These are phyloP conservation scores for Claviceps arundinis DNA, from an alignment of 2,329 filamentous ascomycete genomes.

Conservation along the genomic window DNA sequence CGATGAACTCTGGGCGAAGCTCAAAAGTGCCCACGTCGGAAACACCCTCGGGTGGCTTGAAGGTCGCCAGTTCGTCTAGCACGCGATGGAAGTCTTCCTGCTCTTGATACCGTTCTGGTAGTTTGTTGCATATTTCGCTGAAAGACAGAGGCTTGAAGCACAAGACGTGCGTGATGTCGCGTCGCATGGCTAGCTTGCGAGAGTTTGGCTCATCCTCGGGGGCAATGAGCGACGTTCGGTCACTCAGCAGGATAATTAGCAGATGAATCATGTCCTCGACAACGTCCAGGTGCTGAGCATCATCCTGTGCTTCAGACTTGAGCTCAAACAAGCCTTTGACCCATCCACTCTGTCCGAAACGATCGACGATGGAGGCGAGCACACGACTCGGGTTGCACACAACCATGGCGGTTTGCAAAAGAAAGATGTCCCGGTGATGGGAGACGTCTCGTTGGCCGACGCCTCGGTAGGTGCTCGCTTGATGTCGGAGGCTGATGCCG, in stretches of 20 bases:
- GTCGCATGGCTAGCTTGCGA: slow-evolving; percentile 59
- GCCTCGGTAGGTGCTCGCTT: slow-evolving; percentile 85
- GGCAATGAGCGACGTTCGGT: slow-evolving; percentile 67
- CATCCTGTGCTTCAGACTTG: slow-evolving; percentile 65
- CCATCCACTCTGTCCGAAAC: slow-evolving; percentile 82
- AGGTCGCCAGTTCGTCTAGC: slow-evolving; percentile 76
- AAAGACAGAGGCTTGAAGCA: slow-evolving; percentile 95
- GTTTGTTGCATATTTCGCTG: slow-evolving; percentile 73
- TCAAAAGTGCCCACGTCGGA: slow-evolving; percentile 92
- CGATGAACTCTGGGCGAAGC: slow-evolving; percentile 71
- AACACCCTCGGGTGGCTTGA: slow-evolving; percentile 79
- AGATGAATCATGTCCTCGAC: slow-evolving; percentile 94
- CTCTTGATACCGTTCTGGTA: slow-evolving; percentile 82
- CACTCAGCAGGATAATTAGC: slow-evolving; percentile 79
- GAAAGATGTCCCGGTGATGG: slow-evolving; percentile 87
- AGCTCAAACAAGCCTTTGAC: slow-evolving; percentile 68
- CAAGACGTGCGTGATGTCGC: slow-evolving; percentile 83
- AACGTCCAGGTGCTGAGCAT: slow-evolving; percentile 77
- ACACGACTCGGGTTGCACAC: slow-evolving; percentile 73
- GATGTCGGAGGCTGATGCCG: slow-evolving; percentile 87
- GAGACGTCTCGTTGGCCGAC: slow-evolving; percentile 83
- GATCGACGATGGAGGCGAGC: slow-evolving; percentile 78
- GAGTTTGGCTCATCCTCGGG: slow-evolving; percentile 51
- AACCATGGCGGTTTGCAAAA: slow-evolving; percentile 82
- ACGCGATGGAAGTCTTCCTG: slow-evolving; percentile 78